A percentile compares a stretch with the other conserved stretches of the same genome.
Evolutionary conservation across 2,329 filamentous ascomycete genomes (phyloP).

Genomic region (Elsinoe ampelina): DNA sequence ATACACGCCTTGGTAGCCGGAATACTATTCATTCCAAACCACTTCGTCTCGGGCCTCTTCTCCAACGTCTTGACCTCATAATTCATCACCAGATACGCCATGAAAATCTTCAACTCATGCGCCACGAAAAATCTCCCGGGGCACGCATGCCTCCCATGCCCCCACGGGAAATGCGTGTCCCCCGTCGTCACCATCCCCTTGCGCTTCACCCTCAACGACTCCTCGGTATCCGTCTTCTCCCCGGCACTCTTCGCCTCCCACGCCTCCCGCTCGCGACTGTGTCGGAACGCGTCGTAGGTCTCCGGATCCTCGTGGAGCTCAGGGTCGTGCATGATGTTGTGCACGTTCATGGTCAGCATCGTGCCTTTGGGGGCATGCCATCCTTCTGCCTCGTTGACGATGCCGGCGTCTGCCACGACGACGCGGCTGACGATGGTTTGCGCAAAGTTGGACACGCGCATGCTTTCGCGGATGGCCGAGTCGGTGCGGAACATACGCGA

Average conservation of each 20-base stretch:
- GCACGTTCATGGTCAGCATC: conserved; percentile 18
- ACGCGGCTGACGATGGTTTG: conserved; percentile 20
- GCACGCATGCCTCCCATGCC: conserved; percentile 26
- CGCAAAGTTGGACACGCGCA: conserved; percentile 23
- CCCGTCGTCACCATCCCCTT: conserved; percentile 22
- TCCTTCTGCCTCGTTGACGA: conserved; percentile 20
- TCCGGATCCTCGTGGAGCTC: conserved; percentile 23
- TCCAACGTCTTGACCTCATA: conserved; percentile 28
- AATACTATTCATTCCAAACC: conserved; percentile 18
- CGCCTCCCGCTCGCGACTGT: conserved; percentile 20
- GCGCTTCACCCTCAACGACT: conserved; percentile 20
- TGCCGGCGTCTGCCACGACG: conserved; percentile 22
- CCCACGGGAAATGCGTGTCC: conserved; percentile 25
- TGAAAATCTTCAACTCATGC: conserved; percentile 31
- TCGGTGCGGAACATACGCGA: conserved; percentile 22
- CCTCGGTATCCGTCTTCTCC: conserved; percentile 15
- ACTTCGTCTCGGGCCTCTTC: conserved; percentile 22
- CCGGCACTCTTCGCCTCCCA: conserved; percentile 17
- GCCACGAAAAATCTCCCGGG: conserved; percentile 32
- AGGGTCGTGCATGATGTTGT: conserved; percentile 24
- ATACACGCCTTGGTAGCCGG: conserved; percentile 20
- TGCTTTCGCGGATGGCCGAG: conserved; percentile 25
- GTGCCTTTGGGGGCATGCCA: conserved; percentile 21
- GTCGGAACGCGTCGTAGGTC: conserved; percentile 26
- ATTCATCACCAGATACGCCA: conserved; percentile 30